These are phyloP conservation scores for Picea engelmannii DNA, from an alignment of 83 land plant genomes.

Conservation along the genomic window DNA sequence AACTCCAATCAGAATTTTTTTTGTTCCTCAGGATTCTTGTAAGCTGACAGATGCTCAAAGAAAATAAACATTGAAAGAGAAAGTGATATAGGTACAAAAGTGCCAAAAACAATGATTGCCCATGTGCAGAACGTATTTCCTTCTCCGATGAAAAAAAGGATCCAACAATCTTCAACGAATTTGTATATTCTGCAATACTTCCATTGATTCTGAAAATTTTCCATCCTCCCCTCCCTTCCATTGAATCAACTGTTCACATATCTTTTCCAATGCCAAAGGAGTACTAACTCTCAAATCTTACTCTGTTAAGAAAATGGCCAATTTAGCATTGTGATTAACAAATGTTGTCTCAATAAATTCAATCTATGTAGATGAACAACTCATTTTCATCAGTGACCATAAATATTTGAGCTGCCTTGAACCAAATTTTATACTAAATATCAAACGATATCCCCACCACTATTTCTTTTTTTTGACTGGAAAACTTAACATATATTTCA, in stretches of 20 bases:
- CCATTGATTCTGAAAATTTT: not conserved
- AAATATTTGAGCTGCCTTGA: not conserved
- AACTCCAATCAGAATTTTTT: conserved; percentile 94
- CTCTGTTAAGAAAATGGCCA: not conserved
- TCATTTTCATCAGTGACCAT: not conserved
- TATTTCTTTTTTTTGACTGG: not conserved
- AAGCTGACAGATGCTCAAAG: conserved; percentile 83
- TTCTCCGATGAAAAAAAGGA: not conserved
- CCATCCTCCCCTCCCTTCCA: conserved; percentile 5
- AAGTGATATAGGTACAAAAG: conserved; percentile 60
- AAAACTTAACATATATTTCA: not conserved
- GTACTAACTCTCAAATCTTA: not conserved
- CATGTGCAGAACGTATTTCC: conserved; percentile 27
- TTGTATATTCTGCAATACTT: not conserved
- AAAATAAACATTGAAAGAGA: conserved; percentile 73
- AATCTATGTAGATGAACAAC: not conserved
- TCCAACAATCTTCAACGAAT: not conserved
- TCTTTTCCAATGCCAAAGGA: not conserved
- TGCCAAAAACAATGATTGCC: conserved; percentile 68
- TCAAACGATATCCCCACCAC: not conserved
- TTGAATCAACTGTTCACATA: not conserved
- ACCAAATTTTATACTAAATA: not conserved
- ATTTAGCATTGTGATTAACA: not conserved
- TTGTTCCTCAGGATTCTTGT: conserved; percentile 97
- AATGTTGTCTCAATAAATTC: not conserved